Evolutionary conservation across 331 rosid species (phyloP).

Genomic region (Pyracantha coccinea): DNA sequence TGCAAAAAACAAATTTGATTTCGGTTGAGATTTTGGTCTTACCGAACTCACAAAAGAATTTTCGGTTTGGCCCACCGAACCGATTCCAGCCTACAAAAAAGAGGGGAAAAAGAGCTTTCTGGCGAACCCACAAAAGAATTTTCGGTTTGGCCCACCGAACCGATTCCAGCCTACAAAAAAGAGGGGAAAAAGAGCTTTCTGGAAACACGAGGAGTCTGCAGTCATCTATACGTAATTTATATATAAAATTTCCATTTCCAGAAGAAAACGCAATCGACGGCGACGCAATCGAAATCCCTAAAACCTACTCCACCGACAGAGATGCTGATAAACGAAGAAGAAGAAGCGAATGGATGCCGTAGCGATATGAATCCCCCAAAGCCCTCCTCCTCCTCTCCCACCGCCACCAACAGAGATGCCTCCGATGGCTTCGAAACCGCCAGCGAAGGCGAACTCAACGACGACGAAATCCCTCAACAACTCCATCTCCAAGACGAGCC

Average conservation of each 20-base stretch:
- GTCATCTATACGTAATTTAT: not conserved
- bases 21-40: no score
- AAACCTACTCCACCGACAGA: not conserved
- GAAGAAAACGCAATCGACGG: not conserved
- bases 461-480: slow-evolving; percentile 1
- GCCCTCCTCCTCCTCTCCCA: slow-evolving; percentile 2
- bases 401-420: slow-evolving; percentile 18
- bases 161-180: no score
- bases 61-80: no score
- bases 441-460: slow-evolving; percentile 61
- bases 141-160: no score
- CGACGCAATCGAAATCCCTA: not conserved
- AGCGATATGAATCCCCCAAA: slow-evolving; percentile 12
- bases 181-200: not conserved
- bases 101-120: not conserved
- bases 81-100: no score
- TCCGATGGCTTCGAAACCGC: slow-evolving; percentile 86
- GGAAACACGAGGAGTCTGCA: not conserved
- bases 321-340: slow-evolving; percentile 37
- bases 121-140: not conserved
- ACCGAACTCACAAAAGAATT: no score
- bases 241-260: not conserved
- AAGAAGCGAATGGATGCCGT: slow-evolving; percentile 8
- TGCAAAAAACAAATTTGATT: no score
- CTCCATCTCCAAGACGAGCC: not conserved